Evolutionary conservation across 352 stramenopile species (phyloP).

Genomic region (Peronospora destructor): DNA sequence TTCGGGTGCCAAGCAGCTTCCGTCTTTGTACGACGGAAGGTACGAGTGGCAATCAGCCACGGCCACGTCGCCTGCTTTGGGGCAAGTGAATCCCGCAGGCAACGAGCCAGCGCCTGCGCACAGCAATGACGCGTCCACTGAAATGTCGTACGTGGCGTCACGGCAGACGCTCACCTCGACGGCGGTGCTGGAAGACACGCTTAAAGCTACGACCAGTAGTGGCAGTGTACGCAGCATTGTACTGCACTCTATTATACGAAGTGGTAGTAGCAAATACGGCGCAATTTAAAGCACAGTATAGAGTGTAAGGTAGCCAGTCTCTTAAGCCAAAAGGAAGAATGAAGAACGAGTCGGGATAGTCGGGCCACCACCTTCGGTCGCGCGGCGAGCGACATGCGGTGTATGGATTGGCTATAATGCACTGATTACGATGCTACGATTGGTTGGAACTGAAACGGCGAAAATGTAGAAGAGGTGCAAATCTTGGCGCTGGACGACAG

Average conservation of each 20-base stretch:
- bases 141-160: slow-evolving; percentile 37
- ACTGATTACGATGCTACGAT: neutral
- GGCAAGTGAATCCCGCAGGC: slow-evolving; percentile 30
- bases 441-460: neutral
- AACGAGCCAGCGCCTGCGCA: slow-evolving; percentile 30
- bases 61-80: slow-evolving; percentile 28
- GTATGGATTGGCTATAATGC: neutral
- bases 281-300: neutral
- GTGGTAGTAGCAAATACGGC: slow-evolving; percentile 3
- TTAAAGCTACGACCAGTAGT: slow-evolving; percentile 8
- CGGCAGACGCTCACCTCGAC: slow-evolving; percentile 39
- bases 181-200: slow-evolving; percentile 3
- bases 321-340: slow-evolving; percentile 18
- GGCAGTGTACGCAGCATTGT: slow-evolving; percentile 14
- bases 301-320: neutral
- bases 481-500: neutral
- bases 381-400: neutral
- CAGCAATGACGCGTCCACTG: slow-evolving; percentile 18
- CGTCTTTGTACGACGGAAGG: slow-evolving; percentile 28
- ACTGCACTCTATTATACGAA: neutral
- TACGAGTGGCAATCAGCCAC: slow-evolving; percentile 33
- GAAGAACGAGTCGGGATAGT: slow-evolving; percentile 10
- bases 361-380: too few species aligned
- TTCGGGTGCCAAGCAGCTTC: slow-evolving; percentile 30
- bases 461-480: too few species aligned